Evolutionary conservation across 169 alveolate species (phyloP).

Genomic region (Plasmodium ovale): DNA sequence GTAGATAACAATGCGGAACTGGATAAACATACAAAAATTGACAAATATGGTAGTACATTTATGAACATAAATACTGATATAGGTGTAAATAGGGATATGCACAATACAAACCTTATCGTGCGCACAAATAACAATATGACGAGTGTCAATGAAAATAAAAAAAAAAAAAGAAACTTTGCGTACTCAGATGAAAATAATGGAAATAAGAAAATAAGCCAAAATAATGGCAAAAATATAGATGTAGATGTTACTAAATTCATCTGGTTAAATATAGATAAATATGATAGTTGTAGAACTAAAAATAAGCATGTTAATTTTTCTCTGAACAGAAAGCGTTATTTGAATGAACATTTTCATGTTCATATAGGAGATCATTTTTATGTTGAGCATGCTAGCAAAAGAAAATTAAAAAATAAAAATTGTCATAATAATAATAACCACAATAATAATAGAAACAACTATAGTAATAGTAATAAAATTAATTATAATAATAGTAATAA

Average conservation of each 20-base stretch:
- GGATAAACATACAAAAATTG: too few relatives aligned
- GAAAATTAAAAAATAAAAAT: background rate
- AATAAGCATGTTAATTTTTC: background rate
- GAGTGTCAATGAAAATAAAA: too few relatives aligned
- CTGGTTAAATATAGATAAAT: background rate
- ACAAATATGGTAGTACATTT: too few relatives aligned
- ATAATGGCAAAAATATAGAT: background rate
- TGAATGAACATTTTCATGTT: background rate
- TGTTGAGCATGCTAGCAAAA: background rate
- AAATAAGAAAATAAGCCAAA: background rate
- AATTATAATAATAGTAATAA: background rate
- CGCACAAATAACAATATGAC: too few relatives aligned
- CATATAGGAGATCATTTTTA: background rate
- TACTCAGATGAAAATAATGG: too few relatives aligned
- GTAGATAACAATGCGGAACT: too few relatives aligned
- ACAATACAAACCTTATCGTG: too few relatives aligned
- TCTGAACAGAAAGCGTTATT: background rate
- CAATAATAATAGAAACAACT: background rate
- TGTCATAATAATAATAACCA: background rate
- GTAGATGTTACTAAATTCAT: background rate
- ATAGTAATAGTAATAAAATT: background rate
- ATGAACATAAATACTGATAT: background rate
- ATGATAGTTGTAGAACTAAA: background rate
- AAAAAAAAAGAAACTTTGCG: too few relatives aligned
- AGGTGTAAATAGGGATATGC: background rate